Conservation (phyloP, 2,329 filamentous ascomycete species). For the Xylaria sp. region DNA sequence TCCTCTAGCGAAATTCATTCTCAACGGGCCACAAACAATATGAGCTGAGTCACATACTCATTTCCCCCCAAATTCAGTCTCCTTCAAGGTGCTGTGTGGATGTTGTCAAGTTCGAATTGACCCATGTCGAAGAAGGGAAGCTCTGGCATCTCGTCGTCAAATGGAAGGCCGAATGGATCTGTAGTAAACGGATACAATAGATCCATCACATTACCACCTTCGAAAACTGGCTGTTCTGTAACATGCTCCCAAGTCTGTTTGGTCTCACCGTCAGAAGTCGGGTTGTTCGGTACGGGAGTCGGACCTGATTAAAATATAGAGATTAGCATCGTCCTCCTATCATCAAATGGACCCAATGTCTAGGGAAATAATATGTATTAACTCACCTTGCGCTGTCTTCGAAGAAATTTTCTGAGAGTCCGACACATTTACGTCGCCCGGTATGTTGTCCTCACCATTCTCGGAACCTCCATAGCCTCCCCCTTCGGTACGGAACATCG, state of each 20-base stretch:
- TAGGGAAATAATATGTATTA: too few species aligned
- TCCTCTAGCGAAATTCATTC: too few species aligned
- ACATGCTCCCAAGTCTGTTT: background rate
- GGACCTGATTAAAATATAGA: background rate
- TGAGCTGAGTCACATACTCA: background rate
- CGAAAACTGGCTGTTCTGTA: background rate
- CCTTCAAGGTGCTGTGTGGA: background rate
- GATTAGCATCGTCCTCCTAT: background rate
- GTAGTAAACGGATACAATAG: slow-evolving; percentile 9
- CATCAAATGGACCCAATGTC: background rate
- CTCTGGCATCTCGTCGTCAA: slow-evolving; percentile 16
- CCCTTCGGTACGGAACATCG: slow-evolving; percentile 18
- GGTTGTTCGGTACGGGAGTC: background rate
- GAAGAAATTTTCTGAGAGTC: background rate
- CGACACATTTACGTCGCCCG: background rate
- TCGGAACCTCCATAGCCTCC: slow-evolving; percentile 23
- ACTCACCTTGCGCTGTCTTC: too few species aligned
- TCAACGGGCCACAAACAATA: too few species aligned
- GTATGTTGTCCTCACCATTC: background rate
- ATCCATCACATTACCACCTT: slow-evolving; percentile 1
- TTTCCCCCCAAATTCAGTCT: background rate
- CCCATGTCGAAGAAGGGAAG: background rate
- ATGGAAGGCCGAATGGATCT: slow-evolving; percentile 1
- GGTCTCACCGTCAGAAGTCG: background rate
- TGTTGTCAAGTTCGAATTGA: background rate